Evolutionary conservation across 306 rosid species (phyloP), one percentile per base, ranked within the genome.

Genomic region (Cicer cuneatum): DNA sequence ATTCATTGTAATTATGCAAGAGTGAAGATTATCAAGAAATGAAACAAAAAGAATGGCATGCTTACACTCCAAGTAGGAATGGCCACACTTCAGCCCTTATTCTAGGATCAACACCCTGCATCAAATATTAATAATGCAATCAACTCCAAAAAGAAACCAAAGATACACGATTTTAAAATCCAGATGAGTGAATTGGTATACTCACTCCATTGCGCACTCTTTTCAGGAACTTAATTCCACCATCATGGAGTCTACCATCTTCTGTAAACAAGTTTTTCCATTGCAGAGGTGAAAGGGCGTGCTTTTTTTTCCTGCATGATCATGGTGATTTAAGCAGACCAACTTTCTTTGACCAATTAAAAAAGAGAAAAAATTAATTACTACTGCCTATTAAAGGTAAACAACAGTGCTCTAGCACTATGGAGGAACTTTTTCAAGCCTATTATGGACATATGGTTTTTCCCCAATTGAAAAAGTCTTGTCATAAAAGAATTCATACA

Each of bases 1-100:
- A 45, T 39, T 40, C 65, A 75, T 53, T 48, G 18, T 57, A 80
- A 39, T 66, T 29, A 80, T 21, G 63, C 46, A 49, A 48, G 74
- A 49, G 40, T 19, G 46, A 61, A 18, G 39, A 51, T 74, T 14
- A 71, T 12, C 33, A 10, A 66, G 39, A 65, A 40, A 75, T 59
- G 66, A 73, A 81, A 51, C 70, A 74, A 66, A 69, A 52, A 41
- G 51, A 48, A 54, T 47, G 74, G 62, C 47, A 78, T 54, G 72
- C 99, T 90, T 89, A 95, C 99, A 92, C 96, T 95, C 99, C 99
- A 72, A 95, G 92, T 43, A 95, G 93, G 77, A 90, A 95, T 11
- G 99, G 98, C 99, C 99, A 95, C 73, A 92, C 99, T 75, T 92
- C 98, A 15, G 93, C 86, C 64, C 98, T 87, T 49, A 95, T 87